Percentiles rank a stretch among this genome's conserved stretches.
Conservation (phyloP, 2,329 filamentous ascomycete genomes). For the Sporothrix sp. region DNA sequence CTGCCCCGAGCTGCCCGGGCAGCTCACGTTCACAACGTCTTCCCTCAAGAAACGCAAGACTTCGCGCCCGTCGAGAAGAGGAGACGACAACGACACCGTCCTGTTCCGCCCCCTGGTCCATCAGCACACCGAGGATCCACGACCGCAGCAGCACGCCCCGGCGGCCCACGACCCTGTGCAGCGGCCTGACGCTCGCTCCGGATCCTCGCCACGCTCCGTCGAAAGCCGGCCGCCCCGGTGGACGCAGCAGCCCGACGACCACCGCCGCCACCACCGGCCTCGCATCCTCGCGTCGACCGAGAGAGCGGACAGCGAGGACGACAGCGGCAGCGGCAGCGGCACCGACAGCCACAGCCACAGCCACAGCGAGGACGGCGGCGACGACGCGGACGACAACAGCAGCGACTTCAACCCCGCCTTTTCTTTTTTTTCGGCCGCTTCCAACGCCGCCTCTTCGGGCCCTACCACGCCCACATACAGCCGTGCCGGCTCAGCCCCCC, state of each 20-base stretch:
- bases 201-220: too few species aligned
- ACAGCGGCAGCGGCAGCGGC: conserved; percentile 27
- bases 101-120: conserved; percentile 15
- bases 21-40: conserved; percentile 64
- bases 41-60: conserved; percentile 66
- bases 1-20: conserved; percentile 48
- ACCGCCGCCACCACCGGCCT: not conserved
- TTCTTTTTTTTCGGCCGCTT: conserved; percentile 42
- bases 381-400: conserved; percentile 6
- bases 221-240: not conserved
- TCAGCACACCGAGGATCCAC: not conserved
- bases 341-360: not conserved
- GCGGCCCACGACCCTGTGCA: too few species aligned
- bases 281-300: conserved; percentile 16
- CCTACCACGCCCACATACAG: conserved; percentile 32
- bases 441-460: conserved; percentile 26
- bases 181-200: too few species aligned
- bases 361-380: conserved; percentile 32
- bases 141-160: not conserved
- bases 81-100: conserved; percentile 28
- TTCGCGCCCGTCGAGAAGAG: conserved; percentile 34
- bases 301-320: conserved; percentile 18
- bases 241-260: not conserved
- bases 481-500: conserved; percentile 29
- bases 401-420: conserved; percentile 37